phyloP scores from a whole-genome alignment of 1,284 basidiomycete genomes.

The Apiotrichum porosum region DNA sequence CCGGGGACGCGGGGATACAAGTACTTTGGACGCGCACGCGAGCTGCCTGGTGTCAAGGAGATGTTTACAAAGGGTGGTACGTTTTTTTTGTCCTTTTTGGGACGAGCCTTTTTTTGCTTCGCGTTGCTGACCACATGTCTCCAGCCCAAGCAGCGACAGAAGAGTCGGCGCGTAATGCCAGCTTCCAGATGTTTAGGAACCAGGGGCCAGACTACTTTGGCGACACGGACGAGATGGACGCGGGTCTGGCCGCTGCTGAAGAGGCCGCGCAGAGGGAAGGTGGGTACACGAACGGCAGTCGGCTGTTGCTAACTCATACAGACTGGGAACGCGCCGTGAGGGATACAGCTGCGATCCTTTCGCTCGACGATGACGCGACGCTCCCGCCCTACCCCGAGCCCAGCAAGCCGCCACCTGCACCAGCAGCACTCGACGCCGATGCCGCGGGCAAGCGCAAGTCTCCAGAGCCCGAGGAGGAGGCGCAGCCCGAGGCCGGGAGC shows the following conservation, averaged over 20 bases:
- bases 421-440: not conserved
- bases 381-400: slow-evolving; percentile 12
- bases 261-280: slow-evolving; percentile 67
- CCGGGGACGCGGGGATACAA: slow-evolving; percentile 98
- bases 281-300: slow-evolving; percentile 43
- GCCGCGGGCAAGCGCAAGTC: not conserved
- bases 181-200: slow-evolving; percentile 83
- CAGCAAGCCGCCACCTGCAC: not conserved
- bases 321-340: slow-evolving; percentile 63
- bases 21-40: slow-evolving; percentile 97
- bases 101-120: not conserved
- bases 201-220: slow-evolving; percentile 88
- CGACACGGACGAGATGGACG: slow-evolving; percentile 80
- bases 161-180: slow-evolving; percentile 62
- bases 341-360: slow-evolving; percentile 21
- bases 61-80: slow-evolving; percentile 78
- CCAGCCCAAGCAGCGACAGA: slow-evolving; percentile 70
- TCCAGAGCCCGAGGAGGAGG: not conserved
- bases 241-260: slow-evolving; percentile 66
- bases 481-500: slow-evolving; percentile 4
- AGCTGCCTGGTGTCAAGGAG: slow-evolving; percentile 91
- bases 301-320: slow-evolving; percentile 26
- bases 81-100: not conserved
- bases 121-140: slow-evolving; percentile 5
- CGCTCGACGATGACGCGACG: slow-evolving; percentile 4